phyloP scores from a whole-genome alignment of 352 stramenopile genomes.

The Phytophthora tentaculata region DNA sequence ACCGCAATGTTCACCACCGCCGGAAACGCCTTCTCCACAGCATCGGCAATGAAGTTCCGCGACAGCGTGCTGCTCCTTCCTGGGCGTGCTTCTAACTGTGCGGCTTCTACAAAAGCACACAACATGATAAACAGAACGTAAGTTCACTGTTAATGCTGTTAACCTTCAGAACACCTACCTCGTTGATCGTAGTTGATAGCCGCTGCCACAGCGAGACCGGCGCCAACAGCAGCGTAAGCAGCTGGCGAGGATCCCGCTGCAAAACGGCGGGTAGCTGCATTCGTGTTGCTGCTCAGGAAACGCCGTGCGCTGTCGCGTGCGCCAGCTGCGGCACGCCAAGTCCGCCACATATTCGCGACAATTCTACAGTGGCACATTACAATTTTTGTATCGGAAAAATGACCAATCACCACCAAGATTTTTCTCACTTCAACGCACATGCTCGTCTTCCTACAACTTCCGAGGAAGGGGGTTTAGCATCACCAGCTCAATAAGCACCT shows the following conservation, averaged over 20 bases:
- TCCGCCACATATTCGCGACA: conserved; percentile 38
- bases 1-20: conserved; percentile 91
- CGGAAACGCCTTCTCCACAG: conserved; percentile 87
- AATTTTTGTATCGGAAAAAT: conserved; percentile 3
- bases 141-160: no score
- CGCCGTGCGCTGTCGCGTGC: conserved; percentile 6
- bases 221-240: conserved; percentile 29
- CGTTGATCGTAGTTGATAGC: conserved; percentile 23
- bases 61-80: conserved; percentile 41
- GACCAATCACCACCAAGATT: conserved; percentile 16
- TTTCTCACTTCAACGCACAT: conserved; percentile 10
- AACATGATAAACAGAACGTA: background rate
- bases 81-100: conserved; percentile 29
- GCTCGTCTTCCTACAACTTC: no score
- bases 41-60: conserved; percentile 90
- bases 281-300: conserved; percentile 4
- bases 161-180: no score
- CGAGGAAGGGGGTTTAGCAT: background rate
- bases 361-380: conserved; percentile 19
- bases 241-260: conserved; percentile 18
- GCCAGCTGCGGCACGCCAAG: conserved; percentile 13
- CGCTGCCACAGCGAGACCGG: conserved; percentile 30
- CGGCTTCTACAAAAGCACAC: conserved; percentile 21
- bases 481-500: background rate
- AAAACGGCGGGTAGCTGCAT: background rate